Evolutionary conservation across 2,329 filamentous ascomycete genomes (phyloP), one percentile per base, ranked within the genome.

Genomic region (Onygena corvina): DNA sequence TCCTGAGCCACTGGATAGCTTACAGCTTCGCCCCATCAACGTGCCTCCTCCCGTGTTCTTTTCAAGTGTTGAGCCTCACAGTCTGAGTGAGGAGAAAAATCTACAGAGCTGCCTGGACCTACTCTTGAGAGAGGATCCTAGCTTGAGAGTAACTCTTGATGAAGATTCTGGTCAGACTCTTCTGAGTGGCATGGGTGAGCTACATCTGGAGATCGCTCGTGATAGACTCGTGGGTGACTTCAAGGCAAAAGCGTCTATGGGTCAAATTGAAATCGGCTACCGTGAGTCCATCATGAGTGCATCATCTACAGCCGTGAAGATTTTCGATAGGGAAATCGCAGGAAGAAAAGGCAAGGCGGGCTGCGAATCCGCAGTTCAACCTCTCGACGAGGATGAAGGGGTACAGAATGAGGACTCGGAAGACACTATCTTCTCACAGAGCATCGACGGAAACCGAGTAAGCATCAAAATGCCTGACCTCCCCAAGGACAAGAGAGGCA

Each of bases 11-110:
- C 69, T 94, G 45, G 80, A 82, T 46, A 81, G 76, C 12, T 70
- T 96, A 12, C 88, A 94, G 60, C 77, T 98, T 30, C 80, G 87
- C 12, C 87, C 92, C 0, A 92, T 94, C 23, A 78, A 85, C 52
- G 86, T 95, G 0, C 90, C 92, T 0, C 88, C 92, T 0, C 88
- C 92, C 0, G 92, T 98, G 0, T 94, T 95, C 61, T 98, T 96
- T 64, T 83, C 93, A n/a, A 86, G 89, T 52, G 81, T 96, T 23
- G 90, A 96, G 55, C 86, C 80, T 14, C 70, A 87, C 57, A 83
- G 86, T 58, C 71, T 86, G 27, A 76, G 83, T 27, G 87, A 89
- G 56, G 84, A 88, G 58, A 89, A 88, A 58, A 77, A 83, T 51
- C 77, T 98, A 4, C 79, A 86, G 50, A 79, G 83, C 4, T 83